Evolutionary conservation across 192 early-diverging fungal genomes (phyloP).

Genomic region (Entophlyctis helioformis): DNA sequence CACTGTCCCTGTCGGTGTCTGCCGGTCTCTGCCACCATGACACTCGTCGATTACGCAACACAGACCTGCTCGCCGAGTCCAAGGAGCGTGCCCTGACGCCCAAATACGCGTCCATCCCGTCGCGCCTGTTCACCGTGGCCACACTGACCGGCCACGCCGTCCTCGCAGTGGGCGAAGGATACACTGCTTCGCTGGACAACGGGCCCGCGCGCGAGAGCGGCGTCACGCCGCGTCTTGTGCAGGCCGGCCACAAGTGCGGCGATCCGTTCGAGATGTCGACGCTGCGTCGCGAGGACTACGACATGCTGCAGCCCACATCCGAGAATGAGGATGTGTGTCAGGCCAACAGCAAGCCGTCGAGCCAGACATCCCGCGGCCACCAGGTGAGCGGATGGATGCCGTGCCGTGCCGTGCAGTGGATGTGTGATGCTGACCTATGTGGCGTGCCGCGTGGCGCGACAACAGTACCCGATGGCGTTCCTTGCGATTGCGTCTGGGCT

Average conservation of each 20-base stretch:
- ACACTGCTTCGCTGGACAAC: conserved; percentile 66
- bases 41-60: not conserved
- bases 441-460: too few relatives aligned
- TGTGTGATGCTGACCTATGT: too few relatives aligned
- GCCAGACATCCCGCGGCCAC: conserved; percentile 66
- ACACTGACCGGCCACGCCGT: conserved; percentile 82
- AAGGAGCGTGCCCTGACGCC: conserved; percentile 20
- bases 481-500: conserved; percentile 68
- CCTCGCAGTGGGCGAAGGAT: conserved; percentile 62
- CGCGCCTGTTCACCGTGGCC: conserved; percentile 64
- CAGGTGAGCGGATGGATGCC: too few relatives aligned
- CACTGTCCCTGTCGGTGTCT: too few relatives aligned
- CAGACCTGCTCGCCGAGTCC: conserved; percentile 35
- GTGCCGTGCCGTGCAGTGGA: too few relatives aligned
- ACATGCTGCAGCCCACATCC: too few relatives aligned
- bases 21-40: too few relatives aligned
- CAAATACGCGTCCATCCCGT: conserved; percentile 35
- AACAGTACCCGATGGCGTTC: conserved; percentile 80
- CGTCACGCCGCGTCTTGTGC: conserved; percentile 47
- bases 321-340: conserved; percentile 78
- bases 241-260: conserved; percentile 55
- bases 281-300: conserved; percentile 68
- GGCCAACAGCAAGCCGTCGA: conserved; percentile 62
- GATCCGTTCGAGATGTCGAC: conserved; percentile 76
- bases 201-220: conserved; percentile 54